Base-by-base conservation (phyloP, 23 red algal species). In the Gracilaria gracilis region DNA sequence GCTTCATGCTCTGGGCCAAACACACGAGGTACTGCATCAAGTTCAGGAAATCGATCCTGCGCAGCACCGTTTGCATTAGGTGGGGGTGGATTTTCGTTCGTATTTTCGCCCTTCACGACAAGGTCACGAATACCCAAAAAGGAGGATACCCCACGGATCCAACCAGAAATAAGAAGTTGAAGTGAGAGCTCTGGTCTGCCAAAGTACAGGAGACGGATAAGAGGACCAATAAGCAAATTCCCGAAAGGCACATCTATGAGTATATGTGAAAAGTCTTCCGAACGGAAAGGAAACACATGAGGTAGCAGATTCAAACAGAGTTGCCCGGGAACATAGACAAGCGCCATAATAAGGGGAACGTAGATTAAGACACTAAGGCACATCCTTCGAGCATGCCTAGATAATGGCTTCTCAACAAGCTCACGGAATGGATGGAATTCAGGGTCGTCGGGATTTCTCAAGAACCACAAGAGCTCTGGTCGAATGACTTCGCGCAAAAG, bases 341-440 rank as follows among this genome's bases (percentile, higher is more conserved):
- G 75, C 1, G 90, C 75, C 35, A 75, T 39, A 61, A 99, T 91
- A 25, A 99, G 79, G n/a, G 95, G 89, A n/a, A 85, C 90, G 51
- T 96, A 99, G 47, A 99, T 90, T 19, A 91, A 20, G 3, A 93
- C 75, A 38, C 94, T 96, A 0, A 99, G 58, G 44, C 85, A 86
- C 87, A 99, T 94, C 25, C 95, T 70, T 33, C 93, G 85, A 0
- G 91, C 88, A 80, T 99, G 97, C 57, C 89, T 76, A 29, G 90
- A 86, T 20, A 99, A 73, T 14, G 97, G 97, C 76, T 95, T 91
- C 54, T 95, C 94, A 40, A 99, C 93, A 47, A 99, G 80, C 55
- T 99, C 97, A 40, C 84, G 87, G 57, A 99, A 93, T 29, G 97
- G 97, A 32, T 94, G 93, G 49, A 96, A 95, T 48, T 96, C 97